Conservation (phyloP, 306 rosid species). For the Prinsepia uniflora region DNA sequence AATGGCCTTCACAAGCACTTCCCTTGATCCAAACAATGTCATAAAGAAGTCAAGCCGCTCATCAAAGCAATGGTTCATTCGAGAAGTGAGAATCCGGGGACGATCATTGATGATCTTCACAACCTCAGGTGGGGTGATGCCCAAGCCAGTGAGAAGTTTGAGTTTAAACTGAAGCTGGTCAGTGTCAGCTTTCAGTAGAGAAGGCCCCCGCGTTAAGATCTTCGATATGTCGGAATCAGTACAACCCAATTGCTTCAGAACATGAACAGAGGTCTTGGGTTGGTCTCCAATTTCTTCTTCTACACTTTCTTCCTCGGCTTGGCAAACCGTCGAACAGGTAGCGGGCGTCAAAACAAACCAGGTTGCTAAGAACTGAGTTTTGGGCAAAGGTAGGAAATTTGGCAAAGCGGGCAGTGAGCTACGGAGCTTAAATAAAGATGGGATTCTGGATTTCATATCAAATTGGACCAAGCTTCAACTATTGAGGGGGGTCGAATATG, state of each 20-base stretch:
- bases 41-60: slow-evolving; percentile 50
- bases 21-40: slow-evolving; percentile 60
- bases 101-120: slow-evolving; percentile 54
- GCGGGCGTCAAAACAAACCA: slow-evolving; percentile 32
- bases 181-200: slow-evolving; percentile 37
- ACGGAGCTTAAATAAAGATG: slow-evolving; percentile 34
- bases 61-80: slow-evolving; percentile 32
- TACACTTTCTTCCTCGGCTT: slow-evolving; percentile 19
- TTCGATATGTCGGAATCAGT: slow-evolving; percentile 38
- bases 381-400: slow-evolving; percentile 9
- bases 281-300: slow-evolving; percentile 17
- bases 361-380: not conserved
- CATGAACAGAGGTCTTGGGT: slow-evolving; percentile 30
- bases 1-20: slow-evolving; percentile 54
- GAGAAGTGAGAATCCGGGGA: slow-evolving; percentile 49
- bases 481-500: not conserved
- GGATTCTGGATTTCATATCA: slow-evolving; percentile 27
- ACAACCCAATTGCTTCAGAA: slow-evolving; percentile 69
- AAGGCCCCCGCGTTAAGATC: slow-evolving; percentile 40
- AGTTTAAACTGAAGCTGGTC: slow-evolving; percentile 44
- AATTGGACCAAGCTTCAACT: not conserved
- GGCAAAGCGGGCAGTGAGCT: slow-evolving; percentile 23
- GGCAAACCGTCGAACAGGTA: slow-evolving; percentile 55
- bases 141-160: slow-evolving; percentile 42
- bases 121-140: slow-evolving; percentile 48